These are phyloP conservation scores for Metarhizium guizhouense DNA, from an alignment of 2,329 filamentous ascomycete species.

Conservation along the genomic window DNA sequence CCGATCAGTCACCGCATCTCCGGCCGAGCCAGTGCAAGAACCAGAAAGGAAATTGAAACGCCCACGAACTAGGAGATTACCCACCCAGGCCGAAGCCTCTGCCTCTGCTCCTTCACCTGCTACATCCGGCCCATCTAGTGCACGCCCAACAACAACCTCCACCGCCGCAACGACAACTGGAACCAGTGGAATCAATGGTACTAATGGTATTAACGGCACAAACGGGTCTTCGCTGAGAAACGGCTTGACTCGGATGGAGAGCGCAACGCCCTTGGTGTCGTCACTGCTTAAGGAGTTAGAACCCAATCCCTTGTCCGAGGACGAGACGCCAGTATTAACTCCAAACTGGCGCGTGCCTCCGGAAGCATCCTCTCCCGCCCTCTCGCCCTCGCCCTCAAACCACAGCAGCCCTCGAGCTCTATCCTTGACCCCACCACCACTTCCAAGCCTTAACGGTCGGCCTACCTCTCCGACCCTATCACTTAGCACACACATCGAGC, in stretches of 20 bases:
- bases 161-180: not conserved
- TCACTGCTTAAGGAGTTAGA: conserved; percentile 86
- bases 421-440: conserved; percentile 61
- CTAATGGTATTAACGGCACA: not conserved
- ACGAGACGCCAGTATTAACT: conserved; percentile 31
- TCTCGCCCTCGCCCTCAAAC: conserved; percentile 56
- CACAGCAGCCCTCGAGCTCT: conserved; percentile 59
- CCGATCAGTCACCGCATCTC: conserved; percentile 61
- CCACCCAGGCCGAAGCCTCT: conserved; percentile 36
- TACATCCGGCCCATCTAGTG: conserved; percentile 19
- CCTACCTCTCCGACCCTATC: conserved; percentile 57
- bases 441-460: conserved; percentile 41
- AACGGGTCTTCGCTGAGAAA: conserved; percentile 13
- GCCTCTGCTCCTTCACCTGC: conserved; percentile 27
- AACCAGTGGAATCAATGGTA: not conserved
- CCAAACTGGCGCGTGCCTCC: conserved; percentile 20
- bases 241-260: conserved; percentile 20
- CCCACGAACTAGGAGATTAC: conserved; percentile 66
- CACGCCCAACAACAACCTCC: conserved; percentile 11
- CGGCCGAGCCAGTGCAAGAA: conserved; percentile 56
- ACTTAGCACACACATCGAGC: conserved; percentile 63
- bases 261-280: conserved; percentile 71
- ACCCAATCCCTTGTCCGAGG: conserved; percentile 48
- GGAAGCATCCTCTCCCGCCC: conserved; percentile 48
- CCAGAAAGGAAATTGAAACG: conserved; percentile 81